Percentiles rank a stretch among this genome's conserved stretches.
Conservation (phyloP, 192 early-diverging fungal genomes). For the Chytriomyces confervae region DNA sequence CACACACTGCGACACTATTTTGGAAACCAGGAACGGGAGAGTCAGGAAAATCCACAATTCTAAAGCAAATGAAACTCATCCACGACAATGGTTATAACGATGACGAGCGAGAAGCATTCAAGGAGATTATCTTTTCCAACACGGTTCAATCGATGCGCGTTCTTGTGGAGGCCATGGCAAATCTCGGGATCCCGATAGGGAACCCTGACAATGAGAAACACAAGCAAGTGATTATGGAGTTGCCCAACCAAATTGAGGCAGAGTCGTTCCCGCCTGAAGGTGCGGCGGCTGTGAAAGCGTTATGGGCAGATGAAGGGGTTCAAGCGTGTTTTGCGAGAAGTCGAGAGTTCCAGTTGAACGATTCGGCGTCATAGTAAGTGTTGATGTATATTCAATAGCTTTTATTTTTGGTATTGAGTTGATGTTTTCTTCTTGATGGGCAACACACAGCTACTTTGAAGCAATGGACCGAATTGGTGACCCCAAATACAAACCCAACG, state of each 20-base stretch:
- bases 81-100: constrained; percentile 92
- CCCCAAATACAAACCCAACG: constrained; percentile 82
- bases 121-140: constrained; percentile 96
- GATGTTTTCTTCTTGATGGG: constrained; percentile 34
- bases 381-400: not conserved
- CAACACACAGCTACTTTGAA: constrained; percentile 82
- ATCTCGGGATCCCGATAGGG: constrained; percentile 76
- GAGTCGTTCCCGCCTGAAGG: constrained; percentile 83
- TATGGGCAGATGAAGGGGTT: constrained; percentile 88
- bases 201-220: constrained; percentile 74
- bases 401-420: constrained; percentile 1
- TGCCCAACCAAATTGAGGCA: constrained; percentile 87
- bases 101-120: constrained; percentile 91
- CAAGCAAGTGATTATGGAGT: constrained; percentile 74
- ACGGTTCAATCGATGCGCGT: constrained; percentile 95
- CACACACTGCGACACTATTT: not conserved
- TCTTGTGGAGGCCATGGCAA: constrained; percentile 93
- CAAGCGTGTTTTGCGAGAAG: constrained; percentile 80
- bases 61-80: constrained; percentile 99
- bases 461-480: constrained; percentile 86
- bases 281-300: constrained; percentile 75
- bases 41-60: constrained; percentile 95
- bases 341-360: constrained; percentile 95
- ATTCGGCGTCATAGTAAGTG: constrained; percentile 90
- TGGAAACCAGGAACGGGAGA: constrained; percentile 83